These are phyloP conservation scores for Stagonosporopsis cucurbitacearum DNA, from an alignment of 2,329 filamentous ascomycete genomes.

Conservation along the genomic window DNA sequence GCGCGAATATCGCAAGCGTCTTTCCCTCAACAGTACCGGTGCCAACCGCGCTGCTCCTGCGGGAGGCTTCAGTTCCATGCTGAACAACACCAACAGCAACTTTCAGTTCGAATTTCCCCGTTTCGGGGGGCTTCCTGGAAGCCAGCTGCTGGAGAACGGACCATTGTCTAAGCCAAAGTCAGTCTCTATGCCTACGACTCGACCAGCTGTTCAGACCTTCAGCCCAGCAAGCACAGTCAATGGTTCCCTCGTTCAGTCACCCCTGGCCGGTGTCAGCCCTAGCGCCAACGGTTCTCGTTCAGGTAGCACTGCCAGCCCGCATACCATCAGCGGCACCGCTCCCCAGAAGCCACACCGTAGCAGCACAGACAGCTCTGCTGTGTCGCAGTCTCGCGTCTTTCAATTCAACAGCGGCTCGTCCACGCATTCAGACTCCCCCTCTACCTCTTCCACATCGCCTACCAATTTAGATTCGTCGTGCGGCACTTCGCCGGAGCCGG, in stretches of 20 bases:
- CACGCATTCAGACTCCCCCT: slow-evolving; percentile 58
- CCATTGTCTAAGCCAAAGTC: slow-evolving; percentile 45
- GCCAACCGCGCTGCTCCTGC: slow-evolving; percentile 57
- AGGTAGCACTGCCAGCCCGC: slow-evolving; percentile 38
- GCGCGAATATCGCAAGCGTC: slow-evolving; percentile 85
- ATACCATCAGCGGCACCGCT: slow-evolving; percentile 27
- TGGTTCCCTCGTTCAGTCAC: slow-evolving; percentile 35
- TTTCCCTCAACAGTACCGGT: slow-evolving; percentile 66
- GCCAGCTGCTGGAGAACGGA: slow-evolving; percentile 60
- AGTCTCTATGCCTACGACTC: slow-evolving; percentile 33
- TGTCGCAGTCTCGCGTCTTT: slow-evolving; percentile 55
- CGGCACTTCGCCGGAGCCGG: slow-evolving; percentile 79
- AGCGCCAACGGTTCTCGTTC: slow-evolving; percentile 42
- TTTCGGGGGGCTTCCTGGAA: slow-evolving; percentile 71
- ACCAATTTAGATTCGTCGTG: slow-evolving; percentile 64
- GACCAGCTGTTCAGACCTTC: slow-evolving; percentile 42
- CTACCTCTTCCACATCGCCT: slow-evolving; percentile 59
- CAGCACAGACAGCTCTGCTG: slow-evolving; percentile 52
- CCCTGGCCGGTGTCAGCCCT: slow-evolving; percentile 41
- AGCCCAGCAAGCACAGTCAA: slow-evolving; percentile 47
- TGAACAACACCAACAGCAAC: slow-evolving; percentile 64
- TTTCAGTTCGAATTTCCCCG: slow-evolving; percentile 97
- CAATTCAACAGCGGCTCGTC: slow-evolving; percentile 59
- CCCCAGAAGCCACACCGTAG: slow-evolving; percentile 30
- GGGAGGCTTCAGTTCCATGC: slow-evolving; percentile 53